Conservation (phyloP, 352 stramenopile species). For the Globisporangium perplexum region DNA sequence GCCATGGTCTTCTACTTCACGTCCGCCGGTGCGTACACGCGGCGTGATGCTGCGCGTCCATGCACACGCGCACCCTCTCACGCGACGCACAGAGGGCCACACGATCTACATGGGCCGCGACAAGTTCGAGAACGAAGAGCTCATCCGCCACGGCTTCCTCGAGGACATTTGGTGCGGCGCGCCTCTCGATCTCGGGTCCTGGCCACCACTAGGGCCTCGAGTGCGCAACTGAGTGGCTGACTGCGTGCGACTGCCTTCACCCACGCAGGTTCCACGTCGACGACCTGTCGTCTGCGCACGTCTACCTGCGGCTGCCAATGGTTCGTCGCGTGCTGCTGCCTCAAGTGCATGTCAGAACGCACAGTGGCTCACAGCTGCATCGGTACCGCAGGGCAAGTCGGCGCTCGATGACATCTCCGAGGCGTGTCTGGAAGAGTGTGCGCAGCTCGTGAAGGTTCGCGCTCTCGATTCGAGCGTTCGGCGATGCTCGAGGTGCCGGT, state of each 20-base stretch:
- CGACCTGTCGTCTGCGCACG: conserved; percentile 96
- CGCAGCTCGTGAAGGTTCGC: conserved; percentile 87
- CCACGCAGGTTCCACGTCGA: conserved; percentile 94
- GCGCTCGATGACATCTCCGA: conserved; percentile 76
- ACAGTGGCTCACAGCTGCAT: background rate
- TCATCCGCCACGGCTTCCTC: conserved; percentile 96
- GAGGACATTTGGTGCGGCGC: conserved; percentile 89
- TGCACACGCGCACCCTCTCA: background rate
- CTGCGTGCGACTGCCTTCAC: background rate
- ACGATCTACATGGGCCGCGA: conserved; percentile 98
- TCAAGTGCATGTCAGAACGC: background rate
- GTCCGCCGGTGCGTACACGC: conserved; percentile 53
- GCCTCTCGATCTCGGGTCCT: too few species aligned
- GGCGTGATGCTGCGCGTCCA: background rate
- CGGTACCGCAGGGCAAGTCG: conserved; percentile 42
- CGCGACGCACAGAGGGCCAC: conserved; percentile 57
- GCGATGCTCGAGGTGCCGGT: background rate
- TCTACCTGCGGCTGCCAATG: conserved; percentile 94
- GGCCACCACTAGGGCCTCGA: too few species aligned
- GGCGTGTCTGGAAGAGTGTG: conserved; percentile 84
- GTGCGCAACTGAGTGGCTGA: too few species aligned
- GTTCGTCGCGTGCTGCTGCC: conserved; percentile 18
- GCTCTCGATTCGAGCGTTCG: background rate
- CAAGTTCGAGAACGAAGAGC: conserved; percentile 99
- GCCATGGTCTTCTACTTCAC: conserved; percentile 82